Conservation (phyloP, 495 filamentous ascomycete species). For the Daldinia decipiens region DNA sequence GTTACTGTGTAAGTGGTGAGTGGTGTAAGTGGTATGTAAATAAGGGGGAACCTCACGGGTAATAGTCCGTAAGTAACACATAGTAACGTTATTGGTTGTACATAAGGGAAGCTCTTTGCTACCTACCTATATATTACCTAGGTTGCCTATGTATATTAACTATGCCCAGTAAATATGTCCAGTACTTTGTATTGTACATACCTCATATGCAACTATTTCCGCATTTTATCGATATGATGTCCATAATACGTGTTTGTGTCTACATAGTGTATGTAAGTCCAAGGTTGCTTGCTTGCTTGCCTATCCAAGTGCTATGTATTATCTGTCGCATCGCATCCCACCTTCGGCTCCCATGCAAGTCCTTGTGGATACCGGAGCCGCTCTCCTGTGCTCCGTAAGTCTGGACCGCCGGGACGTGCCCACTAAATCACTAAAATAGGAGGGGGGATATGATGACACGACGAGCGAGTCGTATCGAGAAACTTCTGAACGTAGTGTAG, state of each 20-base stretch:
- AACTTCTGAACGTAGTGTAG: slow-evolving; percentile 39
- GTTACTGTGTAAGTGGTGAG: slow-evolving; percentile 1
- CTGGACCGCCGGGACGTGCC: slow-evolving; percentile 27
- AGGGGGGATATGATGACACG: slow-evolving; percentile 16
- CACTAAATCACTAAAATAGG: neutral
- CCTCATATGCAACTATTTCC: slow-evolving; percentile 5
- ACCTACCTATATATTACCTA: neutral
- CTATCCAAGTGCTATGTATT: slow-evolving; percentile 2
- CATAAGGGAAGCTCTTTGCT: neutral
- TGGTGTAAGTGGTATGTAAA: neutral
- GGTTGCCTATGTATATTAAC: too few relatives aligned
- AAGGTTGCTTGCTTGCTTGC: neutral
- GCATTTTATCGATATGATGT: slow-evolving; percentile 7
- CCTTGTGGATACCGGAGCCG: slow-evolving; percentile 39
- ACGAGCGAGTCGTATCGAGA: slow-evolving; percentile 38
- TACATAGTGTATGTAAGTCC: neutral
- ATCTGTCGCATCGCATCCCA: slow-evolving; percentile 32
- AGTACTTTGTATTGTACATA: neutral
- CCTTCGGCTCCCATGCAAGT: slow-evolving; percentile 30
- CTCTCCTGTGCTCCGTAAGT: slow-evolving; percentile 36
- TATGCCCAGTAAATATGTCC: neutral
- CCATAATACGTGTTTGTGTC: slow-evolving; percentile 5
- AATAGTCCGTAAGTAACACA: slow-evolving; percentile 12
- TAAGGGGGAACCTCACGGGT: slow-evolving; percentile 8
- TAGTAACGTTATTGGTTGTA: neutral